Base-by-base conservation (phyloP, 2,329 filamentous ascomycete genomes). In the Cryphonectria naterciae region DNA sequence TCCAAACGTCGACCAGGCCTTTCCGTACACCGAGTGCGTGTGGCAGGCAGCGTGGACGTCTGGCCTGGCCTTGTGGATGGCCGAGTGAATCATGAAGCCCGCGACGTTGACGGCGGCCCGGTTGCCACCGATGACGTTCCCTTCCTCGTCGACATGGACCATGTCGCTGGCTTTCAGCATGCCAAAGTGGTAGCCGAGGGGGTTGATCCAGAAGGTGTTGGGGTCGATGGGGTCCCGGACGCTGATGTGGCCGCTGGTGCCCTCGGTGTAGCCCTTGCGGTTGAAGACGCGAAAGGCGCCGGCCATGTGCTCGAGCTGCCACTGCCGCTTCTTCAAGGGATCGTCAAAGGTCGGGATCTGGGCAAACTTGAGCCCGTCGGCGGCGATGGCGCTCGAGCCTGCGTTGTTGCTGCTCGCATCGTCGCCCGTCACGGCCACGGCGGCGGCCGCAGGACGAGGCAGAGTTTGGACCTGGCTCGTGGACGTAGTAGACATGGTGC, bases 21-120 rank as follows among this genome's bases (percentile, higher is more conserved):
- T 86, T 1, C 87, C 88, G n/a, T 83, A 82, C 37, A 81, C 81
- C 4, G 83, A 83, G 74, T 90, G 88, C 6, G 84, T 84, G 74
- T 90, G 88, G 75, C 87, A 89, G 2, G 86, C 85, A 0, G 88
- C 87, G 71, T 84, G 80, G 22, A 87, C 86, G 75, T 89, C 86
- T 6, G 84, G 84, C 52, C 86, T 77, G 2, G 85, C 85, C 77
- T 86, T 87, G 76, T 87, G 83, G 28, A 89, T 80, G 3, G 86
- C 87, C 22, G 81, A 82, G 76, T 90, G 88, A 62, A 90, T 89
- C 70, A 88, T 75, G 73, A 89, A 89, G 0, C 87, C 87, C 0
- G 87, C 87, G 1, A 32, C 87, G 78, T 69, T 69, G 2, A 63
- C 67, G 49, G 49, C 49, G 49, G 19, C 49, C 49, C 49, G 49